Evolutionary conservation across 805 yeast species (phyloP), one percentile per base, ranked within the genome.

Genomic region (Gaillardinia entomophila): DNA sequence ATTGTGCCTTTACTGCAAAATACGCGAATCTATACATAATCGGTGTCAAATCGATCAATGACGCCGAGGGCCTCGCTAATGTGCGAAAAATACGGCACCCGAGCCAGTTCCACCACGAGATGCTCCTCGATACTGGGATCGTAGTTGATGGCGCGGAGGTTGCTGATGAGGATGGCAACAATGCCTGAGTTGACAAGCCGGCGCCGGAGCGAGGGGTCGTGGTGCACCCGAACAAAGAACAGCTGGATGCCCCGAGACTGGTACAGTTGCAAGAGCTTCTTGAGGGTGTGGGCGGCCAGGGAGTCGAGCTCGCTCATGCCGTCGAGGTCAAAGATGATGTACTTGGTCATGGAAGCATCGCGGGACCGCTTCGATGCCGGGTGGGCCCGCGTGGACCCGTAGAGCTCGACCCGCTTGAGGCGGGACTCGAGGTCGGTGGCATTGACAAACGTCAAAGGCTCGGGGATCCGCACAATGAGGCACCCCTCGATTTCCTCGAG

Each of bases 401-500:
- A 63, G 52, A 61, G 45, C 36, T 66, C 72, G 10, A 66, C 62
- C 26, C 72, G 34, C 36, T 55, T 59, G 24, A 66, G 50, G 24
- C 72, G 42, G 12, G 61, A 40, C 29, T 60, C 51, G 32, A 66
- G 46, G 38, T 66, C 71, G 37, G 53, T 59, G 18, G 65, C 53
- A 36, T 66, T 66, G 12, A 68, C 60, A 40, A 66, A 66, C 3
- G 69, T 62, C 27, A 66, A 45, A 7, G 71, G 70, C 41, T 66
- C 71, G 2, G 71, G 71, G 23, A 66, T 62, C 36, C 57, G 61
- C 14, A 66, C 53, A 8, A 65, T 64, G 10, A 66, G 46, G 43
- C 70, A 64, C 4, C 71, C 71, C 40, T 66, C 71, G 23, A 66
- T 60, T 35, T 66, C 70, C 32, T 66, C 71, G 12, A 66, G 40